These are phyloP conservation scores for Penicillium sp. DNA, from an alignment of 2,329 filamentous ascomycete genomes.

Conservation along the genomic window DNA sequence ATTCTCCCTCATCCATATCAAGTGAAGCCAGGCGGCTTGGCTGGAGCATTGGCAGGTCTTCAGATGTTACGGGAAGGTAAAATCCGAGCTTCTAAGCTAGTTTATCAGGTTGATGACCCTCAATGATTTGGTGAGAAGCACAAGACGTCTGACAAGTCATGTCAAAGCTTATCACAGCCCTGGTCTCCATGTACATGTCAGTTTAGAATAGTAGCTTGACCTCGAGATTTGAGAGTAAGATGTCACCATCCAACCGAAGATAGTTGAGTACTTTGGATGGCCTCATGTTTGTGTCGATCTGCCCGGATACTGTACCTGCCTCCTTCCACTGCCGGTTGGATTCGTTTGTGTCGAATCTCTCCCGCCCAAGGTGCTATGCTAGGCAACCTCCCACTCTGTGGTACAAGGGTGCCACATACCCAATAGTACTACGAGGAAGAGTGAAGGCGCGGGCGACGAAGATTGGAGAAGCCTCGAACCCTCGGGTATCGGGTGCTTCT, in stretches of 20 bases:
- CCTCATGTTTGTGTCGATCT: background rate
- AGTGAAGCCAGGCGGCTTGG: conserved; percentile 17
- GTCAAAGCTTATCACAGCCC: background rate
- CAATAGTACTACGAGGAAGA: too few species aligned
- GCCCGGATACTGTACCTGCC: too few species aligned
- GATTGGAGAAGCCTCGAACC: background rate
- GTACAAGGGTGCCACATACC: too few species aligned
- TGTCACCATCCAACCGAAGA: background rate
- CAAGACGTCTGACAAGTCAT: background rate
- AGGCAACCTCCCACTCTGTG: too few species aligned
- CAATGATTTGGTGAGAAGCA: background rate
- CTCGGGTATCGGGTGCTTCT: background rate
- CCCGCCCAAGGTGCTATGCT: background rate
- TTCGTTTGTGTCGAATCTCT: background rate
- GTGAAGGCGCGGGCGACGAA: background rate
- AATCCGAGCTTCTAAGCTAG: conserved; percentile 22
- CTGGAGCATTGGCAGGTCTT: conserved; percentile 17
- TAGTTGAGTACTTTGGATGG: background rate
- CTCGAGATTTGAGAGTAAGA: too few species aligned
- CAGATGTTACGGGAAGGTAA: conserved; percentile 20
- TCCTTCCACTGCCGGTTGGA: background rate
- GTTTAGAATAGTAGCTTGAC: too few species aligned
- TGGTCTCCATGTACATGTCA: background rate
- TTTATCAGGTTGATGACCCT: conserved; percentile 17
- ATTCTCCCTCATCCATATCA: conserved; percentile 19